Evolutionary conservation across 2,329 filamentous ascomycete genomes (phyloP), one percentile per base, ranked within the genome.

Genomic region (Fusarium veterinarium): DNA sequence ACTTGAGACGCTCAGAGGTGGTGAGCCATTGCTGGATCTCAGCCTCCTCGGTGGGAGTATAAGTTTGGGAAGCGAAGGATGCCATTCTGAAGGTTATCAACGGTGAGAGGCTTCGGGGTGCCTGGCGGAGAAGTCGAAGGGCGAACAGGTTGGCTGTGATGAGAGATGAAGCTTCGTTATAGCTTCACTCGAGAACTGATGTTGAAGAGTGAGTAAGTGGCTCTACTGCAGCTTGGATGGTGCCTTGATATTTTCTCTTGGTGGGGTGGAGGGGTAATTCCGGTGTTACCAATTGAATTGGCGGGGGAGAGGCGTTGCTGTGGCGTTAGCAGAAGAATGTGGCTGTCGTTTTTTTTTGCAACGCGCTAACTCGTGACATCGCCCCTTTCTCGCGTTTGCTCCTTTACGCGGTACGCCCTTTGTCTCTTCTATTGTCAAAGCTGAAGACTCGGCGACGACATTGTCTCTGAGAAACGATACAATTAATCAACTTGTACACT

Each of bases 1-100:
- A 76, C 74, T 80, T 80, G 79, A 97, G 89, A 74, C 92, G 91
- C 69, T 91, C 88, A 45, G 93, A 90, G 49, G 93, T 93, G 79
- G 90, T 91, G 79, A 95, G 88, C 95, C 95, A 98, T 86, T 96
- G 92, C 83, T 92, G 91, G 81, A 97, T 92, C 84, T 97, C 94
- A 23, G 92, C 89, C 84, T 95, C 91, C 85, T 98, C 95, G 74
- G 90, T 88, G 77, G 91, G 86, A 71, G 90, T 90, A 86, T 96
- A 97, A 77, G 89, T 91, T 80, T 89, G 88, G 72, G 88, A 84
- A 73, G 89, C 86, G 84, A 94, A 90, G 78, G 88, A 84, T 59
- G 89, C 85, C 88, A 95, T 93, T 80, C 87, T 89, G 73, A 76
- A 69, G 57, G 64, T 73, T 68, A 62, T 68, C 52, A 78, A 52